A percentile compares a stretch with the other conserved stretches of the same genome.
Evolutionary conservation across 257 asterid genomes (phyloP).

Genomic region (Vinca minor): DNA sequence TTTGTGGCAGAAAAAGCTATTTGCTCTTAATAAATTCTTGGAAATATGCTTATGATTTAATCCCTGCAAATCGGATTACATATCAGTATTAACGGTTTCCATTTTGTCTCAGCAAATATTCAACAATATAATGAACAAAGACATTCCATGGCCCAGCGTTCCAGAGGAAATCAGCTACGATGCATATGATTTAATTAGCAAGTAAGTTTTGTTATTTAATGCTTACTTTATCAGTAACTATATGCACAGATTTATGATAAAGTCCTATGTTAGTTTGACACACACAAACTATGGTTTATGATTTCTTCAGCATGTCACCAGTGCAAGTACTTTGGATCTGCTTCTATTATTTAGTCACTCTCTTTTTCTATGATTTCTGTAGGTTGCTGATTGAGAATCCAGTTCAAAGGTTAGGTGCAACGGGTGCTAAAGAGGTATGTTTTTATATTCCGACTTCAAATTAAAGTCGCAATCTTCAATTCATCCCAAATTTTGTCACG

Average conservation of each 20-base stretch:
- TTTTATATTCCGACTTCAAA: not conserved
- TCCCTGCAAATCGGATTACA: not conserved
- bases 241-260: not conserved
- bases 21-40: too few relatives aligned
- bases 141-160: constrained; percentile 89
- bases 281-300: too few relatives aligned
- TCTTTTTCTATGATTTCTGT: constrained; percentile 19
- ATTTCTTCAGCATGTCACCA: too few relatives aligned
- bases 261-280: not conserved
- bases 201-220: constrained; percentile 47
- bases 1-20: too few relatives aligned
- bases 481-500: constrained; percentile 7
- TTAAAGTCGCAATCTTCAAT: not conserved
- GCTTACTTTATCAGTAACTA: not conserved
- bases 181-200: constrained; percentile 74
- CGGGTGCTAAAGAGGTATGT: constrained; percentile 76
- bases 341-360: constrained; percentile 9
- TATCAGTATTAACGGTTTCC: constrained; percentile 17
- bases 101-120: constrained; percentile 70
- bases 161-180: constrained; percentile 88
- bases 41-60: too few relatives aligned
- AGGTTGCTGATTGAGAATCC: constrained; percentile 86
- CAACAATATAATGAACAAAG: constrained; percentile 79
- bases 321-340: not conserved
- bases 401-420: constrained; percentile 83